These are phyloP conservation scores for Hortiboletus flavorubellus DNA, from an alignment of 768 basidiomycete species.

Conservation along the genomic window DNA sequence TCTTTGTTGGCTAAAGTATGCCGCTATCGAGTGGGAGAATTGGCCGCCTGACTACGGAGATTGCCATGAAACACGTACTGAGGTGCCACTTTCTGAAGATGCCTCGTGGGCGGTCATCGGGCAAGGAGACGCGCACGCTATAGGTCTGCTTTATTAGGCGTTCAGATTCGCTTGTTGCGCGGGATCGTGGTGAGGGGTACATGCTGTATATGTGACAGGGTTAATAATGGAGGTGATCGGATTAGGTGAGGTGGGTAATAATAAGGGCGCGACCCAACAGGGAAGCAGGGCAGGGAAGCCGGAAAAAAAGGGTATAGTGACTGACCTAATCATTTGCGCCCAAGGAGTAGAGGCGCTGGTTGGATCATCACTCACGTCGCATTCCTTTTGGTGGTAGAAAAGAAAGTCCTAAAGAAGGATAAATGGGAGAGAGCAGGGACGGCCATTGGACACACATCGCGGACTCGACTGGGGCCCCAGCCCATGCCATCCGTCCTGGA, in stretches of 20 bases:
- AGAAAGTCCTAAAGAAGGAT: constrained; percentile 44
- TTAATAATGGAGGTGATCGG: constrained; percentile 15
- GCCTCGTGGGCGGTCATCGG: constrained; percentile 40
- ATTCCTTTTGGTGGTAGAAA: constrained; percentile 52
- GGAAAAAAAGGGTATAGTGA: constrained; percentile 14
- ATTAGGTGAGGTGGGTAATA: constrained; percentile 32
- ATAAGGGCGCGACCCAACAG: constrained; percentile 18
- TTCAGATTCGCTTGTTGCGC: constrained; percentile 37
- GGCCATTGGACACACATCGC: constrained; percentile 34
- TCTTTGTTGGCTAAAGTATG: constrained; percentile 80
- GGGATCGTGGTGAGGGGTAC: constrained; percentile 40
- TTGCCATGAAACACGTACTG: constrained; percentile 39
- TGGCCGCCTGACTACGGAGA: constrained; percentile 23
- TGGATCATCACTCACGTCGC: constrained; percentile 39
- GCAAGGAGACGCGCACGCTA: constrained; percentile 47
- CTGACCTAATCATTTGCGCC: constrained; percentile 71
- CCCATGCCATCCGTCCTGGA: constrained; percentile 66
- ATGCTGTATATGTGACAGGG: constrained; percentile 27
- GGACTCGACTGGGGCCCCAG: constrained; percentile 79
- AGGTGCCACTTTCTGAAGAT: constrained; percentile 51
- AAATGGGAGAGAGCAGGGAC: background rate
- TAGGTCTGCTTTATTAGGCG: constrained; percentile 55
- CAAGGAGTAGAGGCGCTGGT: constrained; percentile 59
- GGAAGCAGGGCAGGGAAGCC: constrained; percentile 2
- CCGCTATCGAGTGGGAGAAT: constrained; percentile 45